Evolutionary conservation across 768 basidiomycete genomes (phyloP).

Genomic region (Pleurotus tuoliensis): DNA sequence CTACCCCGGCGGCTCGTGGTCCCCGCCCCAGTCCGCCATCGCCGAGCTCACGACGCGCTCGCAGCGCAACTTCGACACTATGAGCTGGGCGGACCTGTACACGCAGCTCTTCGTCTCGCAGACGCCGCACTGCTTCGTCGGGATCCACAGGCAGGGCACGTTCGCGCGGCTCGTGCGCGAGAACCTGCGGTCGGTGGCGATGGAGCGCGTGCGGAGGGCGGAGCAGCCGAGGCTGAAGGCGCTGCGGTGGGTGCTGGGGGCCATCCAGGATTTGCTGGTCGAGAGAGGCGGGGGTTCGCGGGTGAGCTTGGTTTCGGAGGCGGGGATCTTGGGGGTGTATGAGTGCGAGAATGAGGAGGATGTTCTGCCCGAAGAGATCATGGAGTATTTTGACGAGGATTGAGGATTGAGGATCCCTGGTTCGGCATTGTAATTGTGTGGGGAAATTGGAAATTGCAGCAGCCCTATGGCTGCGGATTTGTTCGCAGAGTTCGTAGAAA

Average conservation of each 20-base stretch:
- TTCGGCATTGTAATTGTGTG: too few species aligned
- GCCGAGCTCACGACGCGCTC: conserved; percentile 46
- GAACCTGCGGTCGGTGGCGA: conserved; percentile 40
- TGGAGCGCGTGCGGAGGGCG: conserved; percentile 25
- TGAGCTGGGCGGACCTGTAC: conserved; percentile 59
- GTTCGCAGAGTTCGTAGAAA: too few species aligned
- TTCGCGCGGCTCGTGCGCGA: conserved; percentile 40
- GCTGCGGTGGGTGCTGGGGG: conserved; percentile 33
- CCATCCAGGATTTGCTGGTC: conserved; percentile 46
- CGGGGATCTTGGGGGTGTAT: conserved; percentile 45
- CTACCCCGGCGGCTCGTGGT: conserved; percentile 24
- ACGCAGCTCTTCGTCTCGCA: conserved; percentile 70
- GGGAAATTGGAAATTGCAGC: too few species aligned
- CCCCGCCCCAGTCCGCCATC: conserved; percentile 38
- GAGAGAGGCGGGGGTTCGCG: conserved; percentile 48
- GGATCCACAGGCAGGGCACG: conserved; percentile 48
- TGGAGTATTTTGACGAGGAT: conserved; percentile 26
- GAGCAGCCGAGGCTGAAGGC: conserved; percentile 33
- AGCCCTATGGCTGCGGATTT: too few species aligned
- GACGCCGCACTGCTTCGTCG: conserved; percentile 58
- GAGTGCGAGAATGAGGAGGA: conserved; percentile 38
- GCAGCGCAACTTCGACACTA: conserved; percentile 21
- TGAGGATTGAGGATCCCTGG: too few species aligned
- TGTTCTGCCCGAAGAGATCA: conserved; percentile 41
- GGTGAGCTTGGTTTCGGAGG: conserved; percentile 51